Base-by-base conservation (phyloP, 2,329 filamentous ascomycete genomes). In the Trichoderma atroviride region DNA sequence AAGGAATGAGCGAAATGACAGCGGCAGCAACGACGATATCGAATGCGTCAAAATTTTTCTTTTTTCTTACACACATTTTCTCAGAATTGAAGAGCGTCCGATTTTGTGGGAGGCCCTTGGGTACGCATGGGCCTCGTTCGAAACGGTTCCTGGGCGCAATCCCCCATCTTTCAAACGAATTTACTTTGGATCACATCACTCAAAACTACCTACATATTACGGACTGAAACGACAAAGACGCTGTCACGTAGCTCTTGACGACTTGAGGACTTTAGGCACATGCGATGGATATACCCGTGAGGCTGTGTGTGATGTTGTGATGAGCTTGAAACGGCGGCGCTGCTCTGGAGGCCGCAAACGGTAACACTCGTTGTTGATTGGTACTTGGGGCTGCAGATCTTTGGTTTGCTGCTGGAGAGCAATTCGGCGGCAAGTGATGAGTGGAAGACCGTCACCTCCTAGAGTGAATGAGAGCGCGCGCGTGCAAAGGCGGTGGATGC, bases 271-370 rank as follows among this genome's bases (percentile, higher is more conserved):
- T 75, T 76, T 72, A 78, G 78, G 77, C 79, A 79, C 77, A 77
- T 78, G 78, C 78, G 79, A 80, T 79, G 79, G 79, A 80, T 80
- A 80, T 80, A 80, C 79, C 79, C 77, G 76, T 75, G 78, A 79
- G 76, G 76, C 77, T 78, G 75, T 77, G 78, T 76, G 78, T 79
- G 73, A 70, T 73, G 74, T 74, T 72, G 71, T 78, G 77, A 77
- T 76, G 78, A 78, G 77, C 75, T 78, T 74, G 73, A 73, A 75
- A 70, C 73, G 73, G 73, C 76, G 74, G 55, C 56, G 59, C 71
- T 71, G 62, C 68, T 55, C 53, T 61, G 27, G 66, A 47, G 69
- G 62, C 63, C 67, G 63, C 63, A 57, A 33, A 60, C 63, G 67
- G 59, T 16, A 63, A 55, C 27, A 11, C 67, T 33, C 40, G 29